Base-by-base conservation (phyloP, 345 rosid genomes). In the Eucalyptus marginata region DNA sequence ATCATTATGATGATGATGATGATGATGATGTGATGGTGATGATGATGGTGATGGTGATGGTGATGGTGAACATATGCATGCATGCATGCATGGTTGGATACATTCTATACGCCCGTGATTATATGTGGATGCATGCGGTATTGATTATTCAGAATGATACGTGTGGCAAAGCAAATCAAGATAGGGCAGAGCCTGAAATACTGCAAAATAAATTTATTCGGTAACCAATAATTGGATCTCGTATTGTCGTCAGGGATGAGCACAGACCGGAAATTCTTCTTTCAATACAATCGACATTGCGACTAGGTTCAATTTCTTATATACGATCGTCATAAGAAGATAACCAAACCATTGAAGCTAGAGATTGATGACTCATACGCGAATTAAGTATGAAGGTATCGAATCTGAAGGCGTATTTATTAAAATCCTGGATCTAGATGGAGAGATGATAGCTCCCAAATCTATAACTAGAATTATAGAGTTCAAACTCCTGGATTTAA, bases 221-320 rank as follows among this genome's bases (percentile, higher is more conserved):
- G 2, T 56, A 0, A 25, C 27, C 29, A 25, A 24, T 56, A 0
- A 56, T 13, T 0, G 13, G 6, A 56, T 56, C 29, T 24, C 3
- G 0, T 24, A 56, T 56, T 1, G 1, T 24, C 62, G 0, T 56
- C 1, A 25, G 62, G 24, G 1, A 56, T 56, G 0, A 56, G 6
- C 62, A 56, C 13, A 10, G 0, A 25, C 0, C 12, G 0, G 0
- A 56, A 56, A 22, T 56, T 56, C 13, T 56, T 56, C 29, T 24
- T 24, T 24, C 6, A 56, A 56, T 56, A 24, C 0, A 24, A 9
- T 24, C 1, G 7, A 56, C 7, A 56, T 56, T 56, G 0, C 3
- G 6, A 0, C 13, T 56, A 56, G 6, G 62, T 25, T 56, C 62
- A 4, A 56, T 10, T 56, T 56, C 13, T 25, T 22, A 6, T 56